Base-by-base conservation (phyloP, 1,284 basidiomycete species). In the Mycena citricolor region DNA sequence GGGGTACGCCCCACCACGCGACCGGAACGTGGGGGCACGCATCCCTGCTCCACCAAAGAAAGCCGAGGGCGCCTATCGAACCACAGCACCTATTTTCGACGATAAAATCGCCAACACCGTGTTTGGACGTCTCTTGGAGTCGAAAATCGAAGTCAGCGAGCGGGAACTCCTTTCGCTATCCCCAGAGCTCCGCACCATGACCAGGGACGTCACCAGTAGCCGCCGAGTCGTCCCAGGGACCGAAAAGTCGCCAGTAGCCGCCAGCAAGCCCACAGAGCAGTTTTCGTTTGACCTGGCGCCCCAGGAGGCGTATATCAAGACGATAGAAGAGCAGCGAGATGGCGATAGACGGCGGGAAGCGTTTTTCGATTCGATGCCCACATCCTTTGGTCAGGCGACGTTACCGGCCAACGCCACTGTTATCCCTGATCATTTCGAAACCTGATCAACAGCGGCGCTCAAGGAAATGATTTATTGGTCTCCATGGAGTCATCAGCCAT, bases 401-500 rank as follows among this genome's bases (percentile, higher is more conserved):
- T 28, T 43, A 22, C 24, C 24, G 4, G 25, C 33, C 20, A 34
- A 43, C 34, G 42, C 42, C 4, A 30, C 37, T 20, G 19, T 46
- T n/a, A 32, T 40, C 4, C 44, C 37, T 7, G 44, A 46, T 20
- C 37, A 30, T 8, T 21, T 28, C 24, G 44, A n/a, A 21, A 14
- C n/a, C 14, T 40, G 29, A n/a, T 46, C 37, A 20, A 22, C 14
- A 13, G 22, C 6, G 43, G 43, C 8, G 19, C 28, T 31, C 16
- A 30, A 16, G 31, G 37, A 5, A 31, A 34, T 5, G 44, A 46
- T 12, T 21, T 46, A 4, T 13, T 40, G 7, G 32, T 40, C 5
- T 26, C 44, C 12, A 20, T 39, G 16, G 37, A 46, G 30, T 39
- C 37, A 13, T 46, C 31, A 4, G 44, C 44, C 7, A 39, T 46